Conservation (phyloP, 1,284 basidiomycete genomes). For the Pseudozyma hubeiensis region DNA sequence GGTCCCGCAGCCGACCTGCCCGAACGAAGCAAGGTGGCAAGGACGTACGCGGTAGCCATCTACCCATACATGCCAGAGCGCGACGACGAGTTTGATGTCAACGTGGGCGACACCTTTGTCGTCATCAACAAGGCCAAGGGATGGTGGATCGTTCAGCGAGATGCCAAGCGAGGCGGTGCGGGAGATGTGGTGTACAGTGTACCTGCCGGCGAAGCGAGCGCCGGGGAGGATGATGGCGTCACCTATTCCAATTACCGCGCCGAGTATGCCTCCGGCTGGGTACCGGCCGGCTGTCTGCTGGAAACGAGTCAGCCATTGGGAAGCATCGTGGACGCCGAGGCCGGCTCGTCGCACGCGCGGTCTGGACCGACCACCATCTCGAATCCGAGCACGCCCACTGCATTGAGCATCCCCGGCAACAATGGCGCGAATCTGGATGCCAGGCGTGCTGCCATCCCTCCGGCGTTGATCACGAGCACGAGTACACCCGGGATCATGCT, state of each 20-base stretch:
- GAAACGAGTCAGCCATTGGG: conserved; percentile 75
- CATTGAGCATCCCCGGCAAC: conserved; percentile 3
- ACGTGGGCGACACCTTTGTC: conserved; percentile 81
- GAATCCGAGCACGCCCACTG: conserved; percentile 43
- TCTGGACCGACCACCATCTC: conserved; percentile 35
- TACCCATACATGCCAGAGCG: conserved; percentile 96
- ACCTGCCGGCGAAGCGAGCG: conserved; percentile 74
- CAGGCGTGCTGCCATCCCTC: conserved; percentile 77
- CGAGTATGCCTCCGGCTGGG: conserved; percentile 65
- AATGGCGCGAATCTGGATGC: conserved; percentile 20
- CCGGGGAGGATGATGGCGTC: conserved; percentile 40
- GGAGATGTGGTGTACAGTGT: conserved; percentile 81
- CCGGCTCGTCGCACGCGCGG: conserved; percentile 1
- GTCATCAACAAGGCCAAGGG: conserved; percentile 92
- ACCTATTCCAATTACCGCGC: conserved; percentile 36
- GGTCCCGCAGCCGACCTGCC: conserved; percentile 56
- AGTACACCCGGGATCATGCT: conserved; percentile 92
- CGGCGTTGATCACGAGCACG: conserved; percentile 87
- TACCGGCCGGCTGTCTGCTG: conserved; percentile 81
- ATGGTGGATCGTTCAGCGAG: conserved; percentile 98
- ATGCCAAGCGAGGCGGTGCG: conserved; percentile 78
- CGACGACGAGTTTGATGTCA: conserved; percentile 96
- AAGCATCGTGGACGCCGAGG: conserved; percentile 62
- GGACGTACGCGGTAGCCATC: conserved; percentile 85
- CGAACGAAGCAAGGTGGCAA: conserved; percentile 22